Evolutionary conservation across 2,329 filamentous ascomycete species (phyloP).

Genomic region (Diaporthe eres): DNA sequence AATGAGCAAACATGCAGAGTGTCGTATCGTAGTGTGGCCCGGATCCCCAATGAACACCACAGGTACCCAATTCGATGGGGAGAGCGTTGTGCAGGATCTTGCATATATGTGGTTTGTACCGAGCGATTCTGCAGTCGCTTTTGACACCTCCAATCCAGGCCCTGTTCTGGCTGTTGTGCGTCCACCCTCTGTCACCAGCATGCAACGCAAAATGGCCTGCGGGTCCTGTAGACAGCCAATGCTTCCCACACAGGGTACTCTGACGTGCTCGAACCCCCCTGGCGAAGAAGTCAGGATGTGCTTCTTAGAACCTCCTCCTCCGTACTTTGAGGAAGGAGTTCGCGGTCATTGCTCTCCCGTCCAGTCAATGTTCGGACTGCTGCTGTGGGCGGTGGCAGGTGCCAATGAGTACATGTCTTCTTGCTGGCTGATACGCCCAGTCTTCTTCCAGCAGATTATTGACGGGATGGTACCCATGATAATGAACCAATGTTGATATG

Average conservation of each 20-base stretch:
- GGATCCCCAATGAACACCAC: background rate
- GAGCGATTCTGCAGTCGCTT: background rate
- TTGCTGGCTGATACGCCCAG: background rate
- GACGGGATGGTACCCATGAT: background rate
- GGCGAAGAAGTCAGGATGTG: too few species aligned
- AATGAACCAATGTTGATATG: constrained; percentile 4
- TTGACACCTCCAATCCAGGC: background rate
- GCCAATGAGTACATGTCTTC: background rate
- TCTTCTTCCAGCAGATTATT: background rate
- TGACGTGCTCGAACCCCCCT: background rate
- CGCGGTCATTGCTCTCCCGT: too few species aligned
- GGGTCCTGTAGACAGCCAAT: too few species aligned
- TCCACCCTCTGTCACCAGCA: background rate
- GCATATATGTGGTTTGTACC: constrained; percentile 23
- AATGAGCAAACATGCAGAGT: constrained; percentile 4
- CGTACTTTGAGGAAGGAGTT: too few species aligned
- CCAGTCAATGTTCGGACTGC: background rate
- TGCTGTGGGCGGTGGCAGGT: too few species aligned
- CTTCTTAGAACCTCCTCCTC: too few species aligned
- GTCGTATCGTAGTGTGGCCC: background rate
- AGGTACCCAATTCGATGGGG: background rate
- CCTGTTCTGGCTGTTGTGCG: background rate
- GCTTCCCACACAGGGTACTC: background rate
- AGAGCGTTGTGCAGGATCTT: background rate
- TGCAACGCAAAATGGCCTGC: background rate